A percentile compares a stretch with the other conserved stretches of the same genome.
phyloP scores from a whole-genome alignment of 1,284 basidiomycete species.

The Coniophora puteana region DNA sequence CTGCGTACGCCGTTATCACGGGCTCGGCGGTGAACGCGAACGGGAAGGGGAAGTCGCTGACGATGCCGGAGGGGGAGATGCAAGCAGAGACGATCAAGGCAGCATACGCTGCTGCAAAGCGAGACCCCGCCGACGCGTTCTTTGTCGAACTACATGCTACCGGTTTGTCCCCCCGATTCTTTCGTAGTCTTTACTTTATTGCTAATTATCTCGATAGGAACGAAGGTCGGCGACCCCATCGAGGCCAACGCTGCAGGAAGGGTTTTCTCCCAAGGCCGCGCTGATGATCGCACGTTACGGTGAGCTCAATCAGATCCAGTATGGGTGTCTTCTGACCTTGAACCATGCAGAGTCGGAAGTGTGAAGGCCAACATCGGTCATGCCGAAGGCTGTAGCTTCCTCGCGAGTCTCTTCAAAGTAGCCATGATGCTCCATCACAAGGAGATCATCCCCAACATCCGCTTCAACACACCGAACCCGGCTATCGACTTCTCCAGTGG shows the following conservation, averaged over 20 bases:
- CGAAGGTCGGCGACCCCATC: slow-evolving; percentile 1
- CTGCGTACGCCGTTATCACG: slow-evolving; percentile 24
- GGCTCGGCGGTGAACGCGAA: slow-evolving; percentile 28
- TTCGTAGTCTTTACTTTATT: slow-evolving; percentile 6
- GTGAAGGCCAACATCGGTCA: slow-evolving; percentile 30
- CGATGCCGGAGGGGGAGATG: slow-evolving; percentile 29
- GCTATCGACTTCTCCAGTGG: slow-evolving; percentile 20
- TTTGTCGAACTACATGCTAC: slow-evolving; percentile 1
- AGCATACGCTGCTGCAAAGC: slow-evolving; percentile 22
- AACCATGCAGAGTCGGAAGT: slow-evolving; percentile 22
- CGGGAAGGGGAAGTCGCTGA: slow-evolving; percentile 28
- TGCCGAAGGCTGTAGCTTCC: slow-evolving; percentile 25
- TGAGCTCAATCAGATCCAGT: not conserved
- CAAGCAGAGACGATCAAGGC: slow-evolving; percentile 25
- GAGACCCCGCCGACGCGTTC: slow-evolving; percentile 20
- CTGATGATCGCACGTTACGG: slow-evolving; percentile 18
- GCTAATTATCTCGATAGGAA: not conserved
- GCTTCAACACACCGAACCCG: slow-evolving; percentile 23
- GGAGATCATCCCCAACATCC: slow-evolving; percentile 23
- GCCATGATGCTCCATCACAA: slow-evolving; percentile 26
- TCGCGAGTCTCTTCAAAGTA: slow-evolving; percentile 26
- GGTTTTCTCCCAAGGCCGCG: slow-evolving; percentile 24
- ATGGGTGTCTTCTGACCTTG: not conserved
- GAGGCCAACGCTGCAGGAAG: slow-evolving; percentile 1
- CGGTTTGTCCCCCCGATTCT: too few species aligned